Evolutionary conservation across 768 basidiomycete species (phyloP).

Genomic region (Cystoderma amianthinum): DNA sequence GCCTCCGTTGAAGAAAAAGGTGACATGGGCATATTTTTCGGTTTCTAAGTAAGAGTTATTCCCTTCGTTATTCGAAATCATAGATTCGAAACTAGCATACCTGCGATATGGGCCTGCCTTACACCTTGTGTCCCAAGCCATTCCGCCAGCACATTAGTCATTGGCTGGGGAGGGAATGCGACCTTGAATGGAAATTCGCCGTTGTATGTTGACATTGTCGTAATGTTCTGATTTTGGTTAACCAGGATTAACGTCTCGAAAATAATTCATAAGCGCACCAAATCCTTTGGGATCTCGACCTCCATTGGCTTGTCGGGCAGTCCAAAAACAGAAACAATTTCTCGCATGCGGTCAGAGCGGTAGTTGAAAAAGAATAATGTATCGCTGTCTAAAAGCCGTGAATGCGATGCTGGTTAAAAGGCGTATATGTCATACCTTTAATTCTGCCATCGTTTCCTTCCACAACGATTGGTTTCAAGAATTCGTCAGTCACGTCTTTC

Average conservation of each 20-base stretch:
- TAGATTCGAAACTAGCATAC: slow-evolving; percentile 24
- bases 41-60: slow-evolving; percentile 61
- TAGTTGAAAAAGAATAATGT: slow-evolving; percentile 98
- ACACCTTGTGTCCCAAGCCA: slow-evolving; percentile 75
- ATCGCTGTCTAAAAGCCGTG: slow-evolving; percentile 53
- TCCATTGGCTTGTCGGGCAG: slow-evolving; percentile 81
- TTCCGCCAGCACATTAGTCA: slow-evolving; percentile 94
- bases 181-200: slow-evolving; percentile 83
- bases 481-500: slow-evolving; percentile 89
- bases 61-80: slow-evolving; percentile 3
- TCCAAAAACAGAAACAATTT: slow-evolving; percentile 79
- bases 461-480: slow-evolving; percentile 90
- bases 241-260: too few species aligned
- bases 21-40: slow-evolving; percentile 98
- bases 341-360: slow-evolving; percentile 93
- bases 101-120: slow-evolving; percentile 87
- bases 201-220: slow-evolving; percentile 94
- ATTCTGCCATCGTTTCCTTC: slow-evolving; percentile 74
- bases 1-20: slow-evolving; percentile 98
- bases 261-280: slow-evolving; percentile 42
- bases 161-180: slow-evolving; percentile 90
- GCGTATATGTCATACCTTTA: slow-evolving; percentile 46
- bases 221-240: slow-evolving; percentile 83
- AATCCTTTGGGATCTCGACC: slow-evolving; percentile 68
- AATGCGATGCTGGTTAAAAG: background rate